Conservation (phyloP, 108 stramenopile genomes). For the Pseudonitzschia delicatissima region DNA sequence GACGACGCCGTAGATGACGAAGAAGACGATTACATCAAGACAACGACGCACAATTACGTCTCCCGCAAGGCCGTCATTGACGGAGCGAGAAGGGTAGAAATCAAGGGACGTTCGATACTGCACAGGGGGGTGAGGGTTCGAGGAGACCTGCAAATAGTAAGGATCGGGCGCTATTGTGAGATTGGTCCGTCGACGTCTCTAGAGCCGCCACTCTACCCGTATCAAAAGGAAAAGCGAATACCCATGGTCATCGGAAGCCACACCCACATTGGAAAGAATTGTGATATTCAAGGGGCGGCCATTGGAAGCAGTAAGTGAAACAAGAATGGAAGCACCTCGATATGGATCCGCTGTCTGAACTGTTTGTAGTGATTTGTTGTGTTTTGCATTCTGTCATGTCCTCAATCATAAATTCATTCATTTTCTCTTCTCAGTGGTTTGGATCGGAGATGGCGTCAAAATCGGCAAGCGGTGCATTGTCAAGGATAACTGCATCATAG, state of each 20-base stretch:
- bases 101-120: conserved; percentile 46
- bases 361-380: too few relatives aligned
- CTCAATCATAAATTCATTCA: not conserved
- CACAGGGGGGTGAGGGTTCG: conserved; percentile 27
- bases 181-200: conserved; percentile 28
- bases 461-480: conserved; percentile 49
- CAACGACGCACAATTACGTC: conserved; percentile 49
- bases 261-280: conserved; percentile 41
- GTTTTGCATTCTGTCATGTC: too few relatives aligned
- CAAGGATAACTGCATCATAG: conserved; percentile 53
- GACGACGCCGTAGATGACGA: not conserved
- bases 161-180: conserved; percentile 43
- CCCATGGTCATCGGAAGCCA: conserved; percentile 45
- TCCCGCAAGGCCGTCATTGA: conserved; percentile 41
- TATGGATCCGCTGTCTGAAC: not conserved
- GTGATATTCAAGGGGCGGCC: conserved; percentile 44
- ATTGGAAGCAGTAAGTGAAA: conserved; percentile 41
- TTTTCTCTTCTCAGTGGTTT: conserved; percentile 17
- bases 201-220: conserved; percentile 32
- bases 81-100: conserved; percentile 41
- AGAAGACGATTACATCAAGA: conserved; percentile 41
- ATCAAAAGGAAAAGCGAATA: conserved; percentile 13
- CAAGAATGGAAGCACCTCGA: not conserved
- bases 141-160: conserved; percentile 42
- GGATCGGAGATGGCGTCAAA: conserved; percentile 43